Conservation (phyloP, 768 basidiomycete species). For the Suillus fuscotomentosus region DNA sequence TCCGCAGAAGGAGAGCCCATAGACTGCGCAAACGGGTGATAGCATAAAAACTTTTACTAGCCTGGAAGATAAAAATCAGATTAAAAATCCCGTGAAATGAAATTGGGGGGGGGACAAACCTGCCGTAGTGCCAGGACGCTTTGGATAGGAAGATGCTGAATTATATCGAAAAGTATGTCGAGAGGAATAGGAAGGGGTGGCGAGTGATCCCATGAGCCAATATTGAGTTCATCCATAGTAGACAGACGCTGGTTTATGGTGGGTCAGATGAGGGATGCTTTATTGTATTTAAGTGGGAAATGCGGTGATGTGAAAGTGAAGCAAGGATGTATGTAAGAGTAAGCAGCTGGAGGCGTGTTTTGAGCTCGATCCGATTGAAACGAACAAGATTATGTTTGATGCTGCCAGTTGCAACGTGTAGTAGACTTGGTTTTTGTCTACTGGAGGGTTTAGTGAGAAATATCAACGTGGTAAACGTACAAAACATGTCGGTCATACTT, state of each 20-base stretch:
- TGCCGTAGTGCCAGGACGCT: slow-evolving; percentile 47
- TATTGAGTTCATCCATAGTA: not conserved
- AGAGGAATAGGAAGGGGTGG: slow-evolving; percentile 36
- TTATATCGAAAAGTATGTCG: slow-evolving; percentile 47
- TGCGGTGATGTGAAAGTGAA: not conserved
- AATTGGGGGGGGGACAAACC: slow-evolving; percentile 33
- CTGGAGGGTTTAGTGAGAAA: not conserved
- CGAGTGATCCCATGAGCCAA: slow-evolving; percentile 8
- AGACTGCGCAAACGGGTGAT: slow-evolving; percentile 47
- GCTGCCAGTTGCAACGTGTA: slow-evolving; percentile 5
- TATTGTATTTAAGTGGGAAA: not conserved
- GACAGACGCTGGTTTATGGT: not conserved
- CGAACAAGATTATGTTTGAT: not conserved
- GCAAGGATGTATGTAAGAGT: not conserved
- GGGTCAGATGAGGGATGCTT: not conserved
- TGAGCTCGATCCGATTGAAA: not conserved
- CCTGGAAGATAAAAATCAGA: slow-evolving; percentile 31
- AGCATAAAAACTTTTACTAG: slow-evolving; percentile 41
- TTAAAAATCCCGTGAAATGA: not conserved
- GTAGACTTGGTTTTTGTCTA: not conserved
- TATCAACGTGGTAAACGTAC: not conserved
- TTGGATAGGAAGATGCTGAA: slow-evolving; percentile 38
- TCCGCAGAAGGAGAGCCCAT: slow-evolving; percentile 47
- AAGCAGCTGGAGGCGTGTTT: not conserved
- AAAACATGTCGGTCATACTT: slow-evolving; percentile 3